These are phyloP conservation scores for Verticillium longisporum DNA, from an alignment of 2,329 filamentous ascomycete species.

Conservation along the genomic window DNA sequence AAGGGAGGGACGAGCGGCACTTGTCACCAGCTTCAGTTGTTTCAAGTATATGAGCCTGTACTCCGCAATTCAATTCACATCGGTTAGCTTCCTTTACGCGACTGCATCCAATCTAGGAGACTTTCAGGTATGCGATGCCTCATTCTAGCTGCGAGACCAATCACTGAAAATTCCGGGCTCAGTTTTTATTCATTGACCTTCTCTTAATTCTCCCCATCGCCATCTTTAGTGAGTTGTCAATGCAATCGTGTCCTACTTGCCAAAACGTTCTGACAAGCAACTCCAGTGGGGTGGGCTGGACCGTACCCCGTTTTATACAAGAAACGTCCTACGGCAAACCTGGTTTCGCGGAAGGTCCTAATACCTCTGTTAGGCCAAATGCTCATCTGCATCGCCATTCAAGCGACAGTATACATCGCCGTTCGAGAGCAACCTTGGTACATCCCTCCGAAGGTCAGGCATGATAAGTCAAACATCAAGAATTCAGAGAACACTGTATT, in stretches of 20 bases:
- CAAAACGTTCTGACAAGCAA: neutral
- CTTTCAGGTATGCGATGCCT: constrained; percentile 57
- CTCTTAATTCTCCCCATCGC: constrained; percentile 90
- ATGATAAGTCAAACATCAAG: constrained; percentile 73
- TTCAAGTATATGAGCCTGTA: constrained; percentile 99
- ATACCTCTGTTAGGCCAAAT: constrained; percentile 88
- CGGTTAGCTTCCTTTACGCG: constrained; percentile 92
- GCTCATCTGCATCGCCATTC: constrained; percentile 67
- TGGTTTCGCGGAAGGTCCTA: constrained; percentile 89
- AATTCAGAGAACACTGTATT: constrained; percentile 93
- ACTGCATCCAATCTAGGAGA: constrained; percentile 92
- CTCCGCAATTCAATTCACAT: constrained; percentile 98
- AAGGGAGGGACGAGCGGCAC: constrained; percentile 83
- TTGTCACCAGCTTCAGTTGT: constrained; percentile 98
- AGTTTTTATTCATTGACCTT: constrained; percentile 93
- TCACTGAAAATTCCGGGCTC: neutral
- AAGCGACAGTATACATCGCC: constrained; percentile 64
- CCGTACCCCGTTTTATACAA: constrained; percentile 69
- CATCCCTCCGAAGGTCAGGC: constrained; percentile 69
- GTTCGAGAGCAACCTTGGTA: constrained; percentile 83
- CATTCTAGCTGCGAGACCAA: neutral
- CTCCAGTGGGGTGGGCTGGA: constrained; percentile 83
- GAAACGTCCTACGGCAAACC: constrained; percentile 84
- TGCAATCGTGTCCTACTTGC: neutral
- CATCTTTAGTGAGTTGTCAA: constrained; percentile 67